Evolutionary conservation across 306 rosid genomes (phyloP), one percentile per base, ranked within the genome.

Genomic region (Mimosa pudica): DNA sequence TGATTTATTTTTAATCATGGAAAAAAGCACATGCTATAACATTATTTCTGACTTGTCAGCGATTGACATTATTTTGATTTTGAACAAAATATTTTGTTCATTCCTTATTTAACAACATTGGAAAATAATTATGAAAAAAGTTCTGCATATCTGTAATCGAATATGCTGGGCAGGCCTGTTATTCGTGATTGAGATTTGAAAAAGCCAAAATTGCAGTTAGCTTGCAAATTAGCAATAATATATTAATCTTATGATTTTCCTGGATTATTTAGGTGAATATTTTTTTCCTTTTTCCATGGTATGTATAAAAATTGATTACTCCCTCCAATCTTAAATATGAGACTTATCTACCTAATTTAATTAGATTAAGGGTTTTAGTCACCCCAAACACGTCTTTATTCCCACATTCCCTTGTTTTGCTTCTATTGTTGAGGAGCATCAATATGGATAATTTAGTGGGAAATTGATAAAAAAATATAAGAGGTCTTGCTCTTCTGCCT

Each of bases 1-100:
- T 60, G 8, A 75, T 60, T 58, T 61, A 51, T 35, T 10, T 74
- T 52, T 80, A 60, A 61, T 10, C 49, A 9, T 62, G 48, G 47
- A 44, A 33, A 62, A 65, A 0, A 30, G 42, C 17, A 24, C 42
- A 11, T 61, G 41, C 8, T 24, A 30, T 24, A 61, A 38, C n/a
- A n/a, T n/a, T n/a, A 38, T 61, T 61, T 10, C 16, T 61, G 67
- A 30, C 67, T 24, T 30, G 8, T 30, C 41, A 61, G 16, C 17
- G 14, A 30, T 61, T 30, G 10, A 11, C 36, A 30, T 61, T 61
- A 10, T 32, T 10, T 30, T 24, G 41, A 61, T 61, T 38, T 10
- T 30, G 41, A 61, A 30, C 67, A 61, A 61, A 16, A 17, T 30
- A 6, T 30, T 61, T 7, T 24, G 4, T 61, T 61, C 11, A 4